A percentile compares a stretch with the other conserved stretches of the same genome.
Evolutionary conservation across 2,329 filamentous ascomycete genomes (phyloP).

Genomic region (Chaetomium sp.): DNA sequence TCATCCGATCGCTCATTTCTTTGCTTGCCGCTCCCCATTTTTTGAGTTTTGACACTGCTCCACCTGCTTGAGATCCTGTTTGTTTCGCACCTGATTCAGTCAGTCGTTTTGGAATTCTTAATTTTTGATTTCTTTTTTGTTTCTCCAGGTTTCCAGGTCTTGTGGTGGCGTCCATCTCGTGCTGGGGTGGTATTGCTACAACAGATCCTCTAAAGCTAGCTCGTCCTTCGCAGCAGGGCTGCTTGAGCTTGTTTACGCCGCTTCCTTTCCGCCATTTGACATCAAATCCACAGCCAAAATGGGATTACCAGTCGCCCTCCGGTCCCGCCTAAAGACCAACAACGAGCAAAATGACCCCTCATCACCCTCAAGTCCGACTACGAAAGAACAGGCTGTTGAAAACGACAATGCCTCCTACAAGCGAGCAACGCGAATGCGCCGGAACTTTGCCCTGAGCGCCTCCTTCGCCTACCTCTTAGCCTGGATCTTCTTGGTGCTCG

Average conservation of each 20-base stretch:
- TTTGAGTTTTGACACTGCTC: neutral
- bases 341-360: conserved; percentile 17
- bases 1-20: conserved; percentile 18
- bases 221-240: conserved; percentile 18
- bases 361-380: conserved; percentile 15
- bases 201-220: neutral
- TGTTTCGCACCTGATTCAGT: conserved; percentile 13
- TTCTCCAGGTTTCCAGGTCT: neutral
- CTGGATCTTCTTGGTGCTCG: conserved; percentile 77
- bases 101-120: conserved; percentile 1
- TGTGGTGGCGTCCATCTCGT: conserved; percentile 11
- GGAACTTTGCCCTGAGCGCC: conserved; percentile 64
- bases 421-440: conserved; percentile 54
- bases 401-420: conserved; percentile 26
- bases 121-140: conserved; percentile 3
- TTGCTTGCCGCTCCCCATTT: conserved; percentile 18
- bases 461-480: conserved; percentile 72
- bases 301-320: conserved; percentile 31
- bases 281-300: conserved; percentile 18
- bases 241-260: conserved; percentile 12
- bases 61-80: neutral
- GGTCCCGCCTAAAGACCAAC: conserved; percentile 26
- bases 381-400: conserved; percentile 14
- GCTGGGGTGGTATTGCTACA: neutral
- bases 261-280: neutral